Percentiles rank a stretch among this genome's conserved stretches.
These are phyloP conservation scores for Microthyrium microscopicum DNA, from an alignment of 2,329 filamentous ascomycete species.

Conservation along the genomic window DNA sequence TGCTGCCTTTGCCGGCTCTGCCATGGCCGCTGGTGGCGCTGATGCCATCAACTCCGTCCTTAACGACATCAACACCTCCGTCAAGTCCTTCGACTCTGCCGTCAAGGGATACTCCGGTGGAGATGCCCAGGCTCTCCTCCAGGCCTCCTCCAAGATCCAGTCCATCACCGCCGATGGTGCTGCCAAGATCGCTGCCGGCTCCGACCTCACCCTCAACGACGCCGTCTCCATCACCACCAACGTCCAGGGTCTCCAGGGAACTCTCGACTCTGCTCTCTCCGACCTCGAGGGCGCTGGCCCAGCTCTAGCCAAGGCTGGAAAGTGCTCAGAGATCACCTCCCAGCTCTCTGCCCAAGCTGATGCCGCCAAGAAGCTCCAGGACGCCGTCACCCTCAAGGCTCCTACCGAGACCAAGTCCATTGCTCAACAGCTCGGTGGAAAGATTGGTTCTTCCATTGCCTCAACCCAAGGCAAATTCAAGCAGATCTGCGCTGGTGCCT, in stretches of 20 bases:
- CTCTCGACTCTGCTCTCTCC: slow-evolving; percentile 13
- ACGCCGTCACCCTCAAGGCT: slow-evolving; percentile 18
- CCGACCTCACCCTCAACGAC: slow-evolving; percentile 13
- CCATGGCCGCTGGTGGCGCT: slow-evolving; percentile 2
- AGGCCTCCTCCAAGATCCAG: slow-evolving; percentile 14
- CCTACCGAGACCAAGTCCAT: slow-evolving; percentile 13
- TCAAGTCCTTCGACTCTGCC: slow-evolving; percentile 12
- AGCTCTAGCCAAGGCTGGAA: slow-evolving; percentile 13
- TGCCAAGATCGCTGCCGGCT: slow-evolving; percentile 12
- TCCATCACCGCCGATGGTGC: slow-evolving; percentile 15
- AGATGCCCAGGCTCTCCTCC: slow-evolving; percentile 12
- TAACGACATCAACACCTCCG: slow-evolving; percentile 6
- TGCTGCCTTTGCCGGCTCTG: slow-evolving; percentile 1
- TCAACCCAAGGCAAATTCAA: background rate
- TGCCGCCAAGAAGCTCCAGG: slow-evolving; percentile 14
- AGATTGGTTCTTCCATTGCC: background rate
- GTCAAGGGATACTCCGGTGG: slow-evolving; percentile 14
- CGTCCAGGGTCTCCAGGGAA: slow-evolving; percentile 14
- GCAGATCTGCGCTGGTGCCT: background rate
- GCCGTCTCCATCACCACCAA: slow-evolving; percentile 15
- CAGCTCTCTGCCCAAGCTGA: slow-evolving; percentile 14
- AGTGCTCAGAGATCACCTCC: slow-evolving; percentile 12
- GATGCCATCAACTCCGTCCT: slow-evolving; percentile 8
- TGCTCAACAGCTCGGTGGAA: slow-evolving; percentile 13
- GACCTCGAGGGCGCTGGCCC: slow-evolving; percentile 15